These are phyloP conservation scores for Nevesoporus exiguus DNA, from an alignment of 768 basidiomycete genomes.

Conservation along the genomic window DNA sequence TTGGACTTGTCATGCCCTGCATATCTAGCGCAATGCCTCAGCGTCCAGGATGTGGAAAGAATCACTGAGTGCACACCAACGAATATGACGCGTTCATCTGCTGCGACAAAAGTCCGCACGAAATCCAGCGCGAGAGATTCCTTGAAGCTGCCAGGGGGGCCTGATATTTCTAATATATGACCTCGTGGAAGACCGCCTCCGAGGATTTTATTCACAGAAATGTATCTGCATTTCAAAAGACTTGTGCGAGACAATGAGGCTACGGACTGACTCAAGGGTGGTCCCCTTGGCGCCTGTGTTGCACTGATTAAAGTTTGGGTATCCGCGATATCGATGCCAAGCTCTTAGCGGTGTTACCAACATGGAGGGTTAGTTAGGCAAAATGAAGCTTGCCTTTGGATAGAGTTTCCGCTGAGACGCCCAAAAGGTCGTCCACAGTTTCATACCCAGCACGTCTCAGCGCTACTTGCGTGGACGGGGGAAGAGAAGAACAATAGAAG, in stretches of 20 bases:
- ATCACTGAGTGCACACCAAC: constrained; percentile 44
- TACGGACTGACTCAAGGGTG: constrained; percentile 54
- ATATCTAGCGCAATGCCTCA: constrained; percentile 36
- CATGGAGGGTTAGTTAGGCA: neutral
- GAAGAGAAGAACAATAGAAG: constrained; percentile 43
- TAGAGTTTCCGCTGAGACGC: constrained; percentile 42
- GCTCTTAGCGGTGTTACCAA: constrained; percentile 37
- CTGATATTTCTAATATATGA: constrained; percentile 68
- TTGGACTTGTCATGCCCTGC: constrained; percentile 45
- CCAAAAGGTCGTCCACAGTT: constrained; percentile 49
- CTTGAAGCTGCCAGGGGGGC: constrained; percentile 71
- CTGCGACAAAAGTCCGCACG: constrained; percentile 44
- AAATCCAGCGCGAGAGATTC: constrained; percentile 52
- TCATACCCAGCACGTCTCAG: constrained; percentile 56
- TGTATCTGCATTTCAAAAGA: constrained; percentile 31
- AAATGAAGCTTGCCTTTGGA: constrained; percentile 43
- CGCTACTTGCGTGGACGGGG: constrained; percentile 42
- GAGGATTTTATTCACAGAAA: constrained; percentile 55
- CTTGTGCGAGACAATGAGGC: constrained; percentile 36
- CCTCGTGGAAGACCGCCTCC: constrained; percentile 61
- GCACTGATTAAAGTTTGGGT: constrained; percentile 46
- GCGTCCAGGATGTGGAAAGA: neutral
- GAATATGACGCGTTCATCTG: constrained; percentile 54
- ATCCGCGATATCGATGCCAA: constrained; percentile 43
- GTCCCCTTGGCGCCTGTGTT: constrained; percentile 32